phyloP scores from a whole-genome alignment of 805 yeast species.

The Cephaloascus fragrans region DNA sequence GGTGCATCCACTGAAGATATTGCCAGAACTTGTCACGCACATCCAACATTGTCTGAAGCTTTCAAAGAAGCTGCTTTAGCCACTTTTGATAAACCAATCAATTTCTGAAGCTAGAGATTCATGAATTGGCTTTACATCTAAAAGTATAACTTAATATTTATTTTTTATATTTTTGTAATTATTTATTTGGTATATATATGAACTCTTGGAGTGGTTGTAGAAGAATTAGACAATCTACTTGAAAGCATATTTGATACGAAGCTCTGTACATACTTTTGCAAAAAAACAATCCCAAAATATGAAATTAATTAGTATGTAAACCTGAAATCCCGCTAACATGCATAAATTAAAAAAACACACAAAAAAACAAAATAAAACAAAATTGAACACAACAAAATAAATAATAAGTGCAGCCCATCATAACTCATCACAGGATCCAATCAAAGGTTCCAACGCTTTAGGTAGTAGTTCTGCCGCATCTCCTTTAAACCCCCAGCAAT shows the following conservation, averaged over 20 bases:
- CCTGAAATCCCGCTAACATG: no score
- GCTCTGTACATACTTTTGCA: no score
- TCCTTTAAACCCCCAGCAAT: conserved; percentile 67
- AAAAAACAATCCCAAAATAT: no score
- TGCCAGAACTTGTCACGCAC: conserved; percentile 97
- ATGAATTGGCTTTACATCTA: not conserved
- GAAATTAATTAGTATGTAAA: no score
- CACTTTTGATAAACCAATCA: conserved; percentile 85
- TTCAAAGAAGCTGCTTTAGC: conserved; percentile 97
- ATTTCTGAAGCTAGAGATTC: conserved; percentile 38
- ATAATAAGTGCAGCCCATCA: no score
- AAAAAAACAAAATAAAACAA: not conserved
- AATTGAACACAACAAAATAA: no score
- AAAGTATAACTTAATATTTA: no score
- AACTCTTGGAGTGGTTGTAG: no score
- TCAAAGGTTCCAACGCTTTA: conserved; percentile 46
- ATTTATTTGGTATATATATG: not conserved
- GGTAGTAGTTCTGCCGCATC: conserved; percentile 73
- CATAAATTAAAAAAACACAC: not conserved
- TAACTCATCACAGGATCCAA: conserved; percentile 6
- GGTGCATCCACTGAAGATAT: conserved; percentile 98
- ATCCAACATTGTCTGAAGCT: conserved; percentile 96
- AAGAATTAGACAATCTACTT: no score
- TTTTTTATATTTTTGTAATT: not conserved
- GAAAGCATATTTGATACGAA: no score